phyloP scores from a whole-genome alignment of 768 basidiomycete species.

The Mycena vitilis region DNA sequence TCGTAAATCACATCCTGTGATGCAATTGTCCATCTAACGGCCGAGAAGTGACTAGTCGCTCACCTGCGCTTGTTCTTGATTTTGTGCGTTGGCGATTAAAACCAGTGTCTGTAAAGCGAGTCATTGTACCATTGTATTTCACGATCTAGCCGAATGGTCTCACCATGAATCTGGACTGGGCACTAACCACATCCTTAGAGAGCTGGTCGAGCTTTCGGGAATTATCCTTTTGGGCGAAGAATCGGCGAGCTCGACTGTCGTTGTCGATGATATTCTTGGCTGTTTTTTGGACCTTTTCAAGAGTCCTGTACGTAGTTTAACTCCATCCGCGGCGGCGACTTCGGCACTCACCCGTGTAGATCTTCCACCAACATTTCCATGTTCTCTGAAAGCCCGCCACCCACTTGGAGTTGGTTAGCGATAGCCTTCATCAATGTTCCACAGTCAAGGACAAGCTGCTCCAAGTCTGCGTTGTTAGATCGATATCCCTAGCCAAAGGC shows the following conservation, averaged over 20 bases:
- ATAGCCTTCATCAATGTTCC: constrained; percentile 11
- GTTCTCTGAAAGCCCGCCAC: neutral
- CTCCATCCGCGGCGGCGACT: neutral
- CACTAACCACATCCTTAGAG: neutral
- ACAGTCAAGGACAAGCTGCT: constrained; percentile 16
- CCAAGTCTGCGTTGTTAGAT: constrained; percentile 23
- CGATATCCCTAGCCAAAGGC: constrained; percentile 5
- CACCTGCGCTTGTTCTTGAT: constrained; percentile 3
- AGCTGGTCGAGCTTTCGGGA: neutral
- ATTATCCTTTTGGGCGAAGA: constrained; percentile 6
- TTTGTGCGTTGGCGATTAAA: constrained; percentile 1
- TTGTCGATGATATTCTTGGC: constrained; percentile 8
- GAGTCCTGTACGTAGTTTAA: constrained; percentile 9
- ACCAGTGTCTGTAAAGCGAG: constrained; percentile 13
- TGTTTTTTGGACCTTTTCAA: constrained; percentile 7
- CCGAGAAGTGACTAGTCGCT: neutral
- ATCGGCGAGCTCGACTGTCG: neutral
- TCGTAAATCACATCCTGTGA: constrained; percentile 16
- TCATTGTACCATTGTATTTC: neutral
- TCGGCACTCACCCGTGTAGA: constrained; percentile 4
- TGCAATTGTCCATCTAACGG: neutral
- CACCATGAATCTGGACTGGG: constrained; percentile 11
- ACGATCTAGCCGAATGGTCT: neutral
- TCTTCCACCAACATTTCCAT: constrained; percentile 13
- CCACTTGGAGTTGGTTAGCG: neutral